Evolutionary conservation across 768 basidiomycete genomes (phyloP).

Genomic region (Naganishia friedmannii): DNA sequence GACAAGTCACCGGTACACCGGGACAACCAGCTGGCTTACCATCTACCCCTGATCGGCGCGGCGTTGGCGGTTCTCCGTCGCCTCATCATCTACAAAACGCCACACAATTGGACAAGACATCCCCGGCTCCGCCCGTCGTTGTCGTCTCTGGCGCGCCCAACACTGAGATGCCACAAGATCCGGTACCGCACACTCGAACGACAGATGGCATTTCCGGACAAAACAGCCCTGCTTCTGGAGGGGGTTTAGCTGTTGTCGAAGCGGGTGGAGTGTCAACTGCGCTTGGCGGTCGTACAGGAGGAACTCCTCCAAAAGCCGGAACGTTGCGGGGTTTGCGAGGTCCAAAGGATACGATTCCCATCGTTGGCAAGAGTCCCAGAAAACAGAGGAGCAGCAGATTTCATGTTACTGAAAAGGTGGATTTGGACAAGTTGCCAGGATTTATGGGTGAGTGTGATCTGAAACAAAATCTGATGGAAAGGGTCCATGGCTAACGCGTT

Average conservation of each 20-base stretch:
- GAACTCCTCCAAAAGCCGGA: slow-evolving; percentile 52
- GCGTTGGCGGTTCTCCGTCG: slow-evolving; percentile 5
- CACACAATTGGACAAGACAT: slow-evolving; percentile 45
- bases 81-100: slow-evolving; percentile 34
- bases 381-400: slow-evolving; percentile 98
- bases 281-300: slow-evolving; percentile 31
- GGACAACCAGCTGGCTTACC: slow-evolving; percentile 9
- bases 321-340: slow-evolving; percentile 50
- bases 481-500: slow-evolving; percentile 56
- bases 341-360: slow-evolving; percentile 94
- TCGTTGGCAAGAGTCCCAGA: slow-evolving; percentile 81
- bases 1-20: slow-evolving; percentile 3
- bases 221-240: background rate
- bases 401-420: slow-evolving; percentile 90
- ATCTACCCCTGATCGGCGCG: slow-evolving; percentile 16
- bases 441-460: slow-evolving; percentile 58
- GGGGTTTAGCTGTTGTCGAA: slow-evolving; percentile 11
- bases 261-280: slow-evolving; percentile 26
- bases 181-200: slow-evolving; percentile 51
- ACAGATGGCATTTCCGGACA: slow-evolving; percentile 7
- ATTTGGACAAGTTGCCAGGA: slow-evolving; percentile 87
- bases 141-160: slow-evolving; percentile 51
- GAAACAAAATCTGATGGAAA: background rate
- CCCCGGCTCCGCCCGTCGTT: slow-evolving; percentile 52
- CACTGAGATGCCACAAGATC: slow-evolving; percentile 53